A percentile compares a stretch with the other conserved stretches of the same genome.
phyloP scores from a whole-genome alignment of 805 yeast species.

The Isabelozyma heimii region DNA sequence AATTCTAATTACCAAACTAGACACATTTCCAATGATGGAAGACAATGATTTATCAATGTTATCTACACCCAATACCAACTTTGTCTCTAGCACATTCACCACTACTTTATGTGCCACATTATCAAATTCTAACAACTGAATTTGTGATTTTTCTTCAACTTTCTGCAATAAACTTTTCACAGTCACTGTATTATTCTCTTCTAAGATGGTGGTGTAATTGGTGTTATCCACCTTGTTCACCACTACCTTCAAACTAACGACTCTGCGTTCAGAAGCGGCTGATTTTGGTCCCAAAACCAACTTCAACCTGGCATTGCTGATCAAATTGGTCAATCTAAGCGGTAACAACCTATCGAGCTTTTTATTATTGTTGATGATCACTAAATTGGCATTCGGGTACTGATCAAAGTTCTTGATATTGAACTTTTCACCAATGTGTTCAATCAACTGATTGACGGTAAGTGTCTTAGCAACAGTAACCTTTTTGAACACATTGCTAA shows the following conservation, averaged over 20 bases:
- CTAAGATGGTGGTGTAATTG: not conserved
- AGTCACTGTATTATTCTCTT: not conserved
- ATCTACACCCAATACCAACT: not conserved
- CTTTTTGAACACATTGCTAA: constrained; percentile 22
- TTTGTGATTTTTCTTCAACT: not conserved
- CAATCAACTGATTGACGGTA: constrained; percentile 28
- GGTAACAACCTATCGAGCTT: constrained; percentile 30
- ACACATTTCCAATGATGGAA: constrained; percentile 16
- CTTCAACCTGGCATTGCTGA: constrained; percentile 31
- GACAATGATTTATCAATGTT: constrained; percentile 7
- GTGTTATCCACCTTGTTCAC: constrained; percentile 3
- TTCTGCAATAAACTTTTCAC: not conserved
- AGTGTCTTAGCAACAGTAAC: constrained; percentile 19
- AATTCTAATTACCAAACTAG: constrained; percentile 25
- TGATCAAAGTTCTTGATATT: constrained; percentile 9
- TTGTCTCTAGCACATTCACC: constrained; percentile 4
- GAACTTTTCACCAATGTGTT: constrained; percentile 22
- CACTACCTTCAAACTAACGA: constrained; percentile 2
- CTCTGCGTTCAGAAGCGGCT: constrained; percentile 5
- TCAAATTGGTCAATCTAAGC: constrained; percentile 27
- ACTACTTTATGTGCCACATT: not conserved
- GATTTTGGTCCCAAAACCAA: constrained; percentile 7
- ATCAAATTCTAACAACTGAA: not conserved
- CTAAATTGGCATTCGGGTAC: constrained; percentile 16
- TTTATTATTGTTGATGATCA: constrained; percentile 23